Base-by-base conservation (phyloP, 1,284 basidiomycete species). In the Farysia itapuensis region DNA sequence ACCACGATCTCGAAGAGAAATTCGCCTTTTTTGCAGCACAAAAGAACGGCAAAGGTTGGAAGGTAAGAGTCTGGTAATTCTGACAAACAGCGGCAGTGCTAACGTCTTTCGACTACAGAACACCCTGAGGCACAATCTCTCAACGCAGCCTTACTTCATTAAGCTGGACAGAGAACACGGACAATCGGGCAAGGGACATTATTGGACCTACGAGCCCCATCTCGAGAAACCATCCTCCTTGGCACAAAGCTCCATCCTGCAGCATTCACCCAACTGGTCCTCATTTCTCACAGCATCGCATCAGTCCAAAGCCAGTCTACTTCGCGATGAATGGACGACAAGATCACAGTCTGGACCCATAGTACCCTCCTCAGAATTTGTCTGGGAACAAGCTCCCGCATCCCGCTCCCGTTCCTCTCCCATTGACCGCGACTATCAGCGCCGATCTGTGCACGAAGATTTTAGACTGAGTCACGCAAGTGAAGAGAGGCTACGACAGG, bases 41-140 rank as follows among this genome's bases (percentile, higher is more conserved):
- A n/a, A 21, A n/a, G 4, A 48, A 43, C n/a, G 44, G 52, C 15
- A 47, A 43, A 18, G 52, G 59, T 25, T 63, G 59, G 59, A 63
- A 49, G 48, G 59, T 63, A 25, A 39, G 59, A 33, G 8, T 8
- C 15, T 16, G 8, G 8, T 33, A 16, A 9, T 28, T 28, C 25
- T n/a, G 9, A 9, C 9, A 28, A n/a, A 28, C 25, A 28, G 25
- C 25, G 9, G 9, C 25, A 28, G 25, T n/a, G n/a, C n/a, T n/a
- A n/a, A n/a, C n/a, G n/a, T n/a, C n/a, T n/a, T n/a, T n/a, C 21
- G 5, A 1, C 31, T 2, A 16, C 25, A 63, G 59, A 63, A 63
- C 36, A 63, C 59, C n/a, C 35, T 63, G 4, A 37, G 59, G n/a
- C 59, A 63, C 48, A 63, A 63, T 14, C 42, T 63, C 15, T 56